Base-by-base conservation (phyloP, 768 basidiomycete species). In the Gymnopilus dilepis region DNA sequence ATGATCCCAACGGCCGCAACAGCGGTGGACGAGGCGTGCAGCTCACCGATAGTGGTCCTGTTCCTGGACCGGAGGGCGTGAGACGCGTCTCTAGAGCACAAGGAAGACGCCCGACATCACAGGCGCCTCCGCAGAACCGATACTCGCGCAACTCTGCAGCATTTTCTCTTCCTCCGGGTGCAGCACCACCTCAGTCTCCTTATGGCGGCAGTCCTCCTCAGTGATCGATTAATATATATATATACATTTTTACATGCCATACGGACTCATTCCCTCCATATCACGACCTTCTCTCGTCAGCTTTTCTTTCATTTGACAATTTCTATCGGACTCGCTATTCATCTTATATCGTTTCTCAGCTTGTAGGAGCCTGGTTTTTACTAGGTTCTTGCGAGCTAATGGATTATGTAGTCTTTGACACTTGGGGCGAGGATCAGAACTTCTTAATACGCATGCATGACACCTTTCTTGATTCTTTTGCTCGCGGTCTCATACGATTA, bases 1-100 rank as follows among this genome's bases (percentile, higher is more conserved):
- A 76, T 38, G 74, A 74, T 53, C 64, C 78, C 31, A 58, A 68
- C 42, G 66, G 67, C n/a, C 60, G 66, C 8, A 65, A 67, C n/a
- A 59, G 66, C 8, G 67, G 67, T 33, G 71, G 75, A 5, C 84
- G 91, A 11, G 94, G 95, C 22, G 82, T 97, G 50, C 88, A 88
- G 45, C 75, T 98, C 58, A 85, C 84, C 57, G 96, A 98, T 66
- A 78, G 85, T 67, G 96, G 96, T 13, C 94, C 93, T 38, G 91
- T 95, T 2, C 88, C 91, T 40, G 84, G 84, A 34, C 84, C 87
- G 8, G 88, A 91, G 17, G 89, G 90, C 56, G 94, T 95, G 26
- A 84, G 94, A 40, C 77, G 94, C 59, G 91, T 96, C 26, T 84
- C 91, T 48, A 79, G 92, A 67, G 86, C 83, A 48, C 70, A 78